Base-by-base conservation (phyloP, 2,329 filamentous ascomycete genomes). In the Trichoderma aggressivum region DNA sequence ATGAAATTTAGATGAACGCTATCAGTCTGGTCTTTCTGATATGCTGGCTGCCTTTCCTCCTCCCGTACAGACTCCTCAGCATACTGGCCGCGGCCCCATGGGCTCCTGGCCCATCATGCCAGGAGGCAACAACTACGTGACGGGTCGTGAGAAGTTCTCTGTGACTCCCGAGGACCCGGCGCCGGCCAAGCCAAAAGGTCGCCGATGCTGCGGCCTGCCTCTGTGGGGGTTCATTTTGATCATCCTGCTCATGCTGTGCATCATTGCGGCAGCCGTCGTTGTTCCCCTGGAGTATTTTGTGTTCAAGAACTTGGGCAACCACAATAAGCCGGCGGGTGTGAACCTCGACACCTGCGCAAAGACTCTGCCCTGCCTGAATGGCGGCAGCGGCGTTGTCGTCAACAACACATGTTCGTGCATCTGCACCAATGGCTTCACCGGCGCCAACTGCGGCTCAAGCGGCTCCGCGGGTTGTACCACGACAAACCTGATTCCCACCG, bases 401-500 rank as follows among this genome's bases (percentile, higher is more conserved):
- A 84, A 88, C 70, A 87, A 88, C 4, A 83, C 87, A 24, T 98
- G 95, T 81, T 91, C 91, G 14, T 99, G 95, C 79, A 89, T 98
- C 56, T 99, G 95, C 81, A 89, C 91, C 26, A 94, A 96, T 76
- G 94, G 94, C 1, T 98, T 95, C 79, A 94, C 92, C 0, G 86
- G 87, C 16, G 81, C 82, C 26, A 83, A 86, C 72, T 89, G 88
- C 77, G 84, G 83, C 6, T 79, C 80, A 28, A 78, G 81, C 2
- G 84, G 83, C 62, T 79, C 83, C 1, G 80, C 83, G 50, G 87
- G 86, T 18, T 90, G 88, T 76, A 86, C 86, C 1, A 87, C 85
- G 1, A 85, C 86, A 11, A 81, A 83, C 32, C 71, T 84, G 12
- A 77, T 80, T 10, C 77, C 78, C 3, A 87, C 82, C 18, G 80